Evolutionary conservation across 352 stramenopile species (phyloP).

Genomic region (Globisporangium okanoganense): DNA sequence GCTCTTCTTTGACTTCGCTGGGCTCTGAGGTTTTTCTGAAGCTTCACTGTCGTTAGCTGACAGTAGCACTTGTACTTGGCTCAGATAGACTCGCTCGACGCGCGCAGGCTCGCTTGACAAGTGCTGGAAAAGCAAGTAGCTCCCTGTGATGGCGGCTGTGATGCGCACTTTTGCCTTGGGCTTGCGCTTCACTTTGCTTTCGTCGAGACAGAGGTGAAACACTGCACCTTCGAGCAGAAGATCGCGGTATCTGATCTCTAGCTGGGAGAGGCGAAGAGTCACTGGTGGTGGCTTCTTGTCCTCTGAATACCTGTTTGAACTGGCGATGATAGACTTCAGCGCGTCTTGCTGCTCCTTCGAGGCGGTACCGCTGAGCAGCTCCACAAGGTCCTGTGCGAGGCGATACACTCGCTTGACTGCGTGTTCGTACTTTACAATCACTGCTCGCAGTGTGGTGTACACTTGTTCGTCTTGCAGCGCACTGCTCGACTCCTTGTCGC

Average conservation of each 20-base stretch:
- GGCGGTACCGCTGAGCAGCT: slow-evolving; percentile 5
- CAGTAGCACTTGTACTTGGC: slow-evolving; percentile 27
- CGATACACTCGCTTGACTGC: slow-evolving; percentile 16
- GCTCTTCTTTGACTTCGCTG: slow-evolving; percentile 1
- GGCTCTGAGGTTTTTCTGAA: neutral
- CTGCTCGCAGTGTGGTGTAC: slow-evolving; percentile 17
- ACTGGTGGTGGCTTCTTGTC: neutral
- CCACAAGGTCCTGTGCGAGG: slow-evolving; percentile 20
- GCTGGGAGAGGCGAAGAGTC: slow-evolving; percentile 3
- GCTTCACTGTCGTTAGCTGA: neutral
- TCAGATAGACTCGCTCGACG: slow-evolving; percentile 41
- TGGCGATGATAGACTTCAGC: neutral
- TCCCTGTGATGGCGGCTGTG: slow-evolving; percentile 26
- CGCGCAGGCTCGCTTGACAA: slow-evolving; percentile 15
- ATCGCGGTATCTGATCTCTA: slow-evolving; percentile 18
- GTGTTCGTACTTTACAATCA: slow-evolving; percentile 20
- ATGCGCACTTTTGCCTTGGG: slow-evolving; percentile 28
- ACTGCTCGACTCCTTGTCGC: slow-evolving; percentile 18
- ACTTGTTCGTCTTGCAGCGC: slow-evolving; percentile 22
- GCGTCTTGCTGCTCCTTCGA: neutral
- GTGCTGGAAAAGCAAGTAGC: slow-evolving; percentile 41
- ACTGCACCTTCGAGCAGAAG: slow-evolving; percentile 20
- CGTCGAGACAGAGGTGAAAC: slow-evolving; percentile 19
- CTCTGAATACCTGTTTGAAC: neutral
- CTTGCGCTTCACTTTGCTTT: slow-evolving; percentile 14